phyloP scores from a whole-genome alignment of 768 basidiomycete genomes.

The Mycena albidolilacea region DNA sequence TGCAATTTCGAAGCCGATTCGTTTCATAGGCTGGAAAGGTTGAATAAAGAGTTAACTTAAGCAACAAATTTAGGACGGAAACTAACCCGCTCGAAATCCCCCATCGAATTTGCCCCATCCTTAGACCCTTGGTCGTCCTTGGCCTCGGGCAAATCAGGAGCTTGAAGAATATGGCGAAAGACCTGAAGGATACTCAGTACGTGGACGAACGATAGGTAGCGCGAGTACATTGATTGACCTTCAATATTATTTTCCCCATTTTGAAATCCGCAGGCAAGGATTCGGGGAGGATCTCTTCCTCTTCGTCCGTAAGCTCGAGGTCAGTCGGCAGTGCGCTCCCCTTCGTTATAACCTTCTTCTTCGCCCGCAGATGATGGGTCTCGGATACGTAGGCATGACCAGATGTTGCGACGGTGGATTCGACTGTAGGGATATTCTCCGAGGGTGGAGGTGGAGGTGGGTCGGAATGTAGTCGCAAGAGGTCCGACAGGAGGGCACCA shows the following conservation, averaged over 20 bases:
- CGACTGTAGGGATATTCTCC: neutral
- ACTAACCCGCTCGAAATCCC: constrained; percentile 38
- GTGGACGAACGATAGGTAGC: neutral
- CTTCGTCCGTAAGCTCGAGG: neutral
- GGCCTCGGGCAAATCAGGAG: constrained; percentile 1
- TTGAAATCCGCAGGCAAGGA: constrained; percentile 34
- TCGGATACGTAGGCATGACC: constrained; percentile 24
- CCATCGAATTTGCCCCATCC: constrained; percentile 38
- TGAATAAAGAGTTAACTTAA: neutral
- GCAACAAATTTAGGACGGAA: neutral
- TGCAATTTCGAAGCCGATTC: constrained; percentile 33
- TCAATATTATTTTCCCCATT: constrained; percentile 33
- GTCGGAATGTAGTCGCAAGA: neutral
- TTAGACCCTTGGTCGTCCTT: constrained; percentile 12
- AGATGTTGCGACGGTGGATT: constrained; percentile 2
- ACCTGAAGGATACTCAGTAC: constrained; percentile 1
- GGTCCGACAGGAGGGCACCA: neutral
- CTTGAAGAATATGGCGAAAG: constrained; percentile 34
- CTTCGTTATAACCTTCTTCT: constrained; percentile 30
- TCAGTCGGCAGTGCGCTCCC: neutral
- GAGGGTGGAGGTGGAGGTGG: too few relatives aligned
- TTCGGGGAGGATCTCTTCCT: constrained; percentile 29
- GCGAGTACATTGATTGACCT: constrained; percentile 7
- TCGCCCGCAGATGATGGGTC: constrained; percentile 14
- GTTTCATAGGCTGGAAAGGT: constrained; percentile 30